Evolutionary conservation across 2,329 filamentous ascomycete genomes (phyloP).

Genomic region (Trichoderma aggressivum): DNA sequence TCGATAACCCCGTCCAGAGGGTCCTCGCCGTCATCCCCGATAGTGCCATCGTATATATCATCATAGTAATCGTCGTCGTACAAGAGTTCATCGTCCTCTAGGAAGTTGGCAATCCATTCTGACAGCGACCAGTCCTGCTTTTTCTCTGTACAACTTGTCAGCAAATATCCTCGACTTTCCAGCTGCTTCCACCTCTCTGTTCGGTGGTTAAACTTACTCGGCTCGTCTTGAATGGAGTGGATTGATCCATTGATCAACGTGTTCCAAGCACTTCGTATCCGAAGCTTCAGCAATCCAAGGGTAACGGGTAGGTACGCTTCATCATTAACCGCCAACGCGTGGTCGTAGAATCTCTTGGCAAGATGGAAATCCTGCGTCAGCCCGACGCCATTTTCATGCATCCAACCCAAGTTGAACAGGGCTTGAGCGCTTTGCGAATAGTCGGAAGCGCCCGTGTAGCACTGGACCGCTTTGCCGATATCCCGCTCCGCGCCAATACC

Average conservation of each 20-base stretch:
- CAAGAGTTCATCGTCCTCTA: slow-evolving; percentile 66
- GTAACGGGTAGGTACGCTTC: slow-evolving; percentile 94
- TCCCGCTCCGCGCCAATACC: slow-evolving; percentile 72
- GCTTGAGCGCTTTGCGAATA: slow-evolving; percentile 91
- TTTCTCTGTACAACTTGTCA: slow-evolving; percentile 45
- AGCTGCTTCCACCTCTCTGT: not conserved
- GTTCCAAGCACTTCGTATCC: slow-evolving; percentile 89
- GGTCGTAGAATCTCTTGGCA: slow-evolving; percentile 93
- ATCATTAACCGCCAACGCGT: slow-evolving; percentile 83
- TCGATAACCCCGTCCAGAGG: slow-evolving; percentile 75
- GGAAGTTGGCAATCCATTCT: slow-evolving; percentile 85
- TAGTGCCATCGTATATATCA: slow-evolving; percentile 53
- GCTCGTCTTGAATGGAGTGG: slow-evolving; percentile 88
- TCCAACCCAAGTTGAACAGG: slow-evolving; percentile 96
- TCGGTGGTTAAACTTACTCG: slow-evolving; percentile 55
- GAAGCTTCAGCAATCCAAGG: slow-evolving; percentile 79
- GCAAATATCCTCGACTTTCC: not conserved
- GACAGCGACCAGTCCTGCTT: slow-evolving; percentile 72
- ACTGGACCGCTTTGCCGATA: slow-evolving; percentile 82
- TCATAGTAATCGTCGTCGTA: slow-evolving; percentile 59
- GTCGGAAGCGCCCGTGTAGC: slow-evolving; percentile 89
- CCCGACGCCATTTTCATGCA: slow-evolving; percentile 96
- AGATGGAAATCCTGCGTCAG: slow-evolving; percentile 95
- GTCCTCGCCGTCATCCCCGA: slow-evolving; percentile 59
- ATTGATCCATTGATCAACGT: slow-evolving; percentile 84